Conservation (phyloP, 2,329 filamentous ascomycete genomes). For the Trichophaea hybrida region DNA sequence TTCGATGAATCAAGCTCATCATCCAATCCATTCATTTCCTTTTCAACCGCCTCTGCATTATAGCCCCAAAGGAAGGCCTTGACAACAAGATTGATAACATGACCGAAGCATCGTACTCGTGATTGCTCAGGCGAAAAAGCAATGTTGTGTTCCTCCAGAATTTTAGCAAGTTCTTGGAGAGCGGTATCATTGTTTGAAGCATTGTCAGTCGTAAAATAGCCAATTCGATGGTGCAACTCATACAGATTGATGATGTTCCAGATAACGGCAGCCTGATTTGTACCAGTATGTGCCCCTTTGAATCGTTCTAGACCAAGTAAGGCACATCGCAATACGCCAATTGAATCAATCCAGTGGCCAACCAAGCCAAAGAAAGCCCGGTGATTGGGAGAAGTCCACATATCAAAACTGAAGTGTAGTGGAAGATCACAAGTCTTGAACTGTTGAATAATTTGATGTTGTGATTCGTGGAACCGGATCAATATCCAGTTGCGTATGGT, state of each 20-base stretch:
- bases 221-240: background rate
- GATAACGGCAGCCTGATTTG: background rate
- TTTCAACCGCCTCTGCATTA: background rate
- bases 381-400: constrained; percentile 17
- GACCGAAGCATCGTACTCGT: background rate
- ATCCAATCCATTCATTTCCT: background rate
- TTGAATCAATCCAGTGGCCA: constrained; percentile 6
- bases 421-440: background rate
- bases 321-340: background rate
- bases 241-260: background rate
- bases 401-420: constrained; percentile 13
- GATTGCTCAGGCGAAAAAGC: background rate
- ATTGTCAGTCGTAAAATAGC: constrained; percentile 5
- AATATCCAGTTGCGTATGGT: background rate
- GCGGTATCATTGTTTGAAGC: constrained; percentile 3
- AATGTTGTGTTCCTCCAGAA: background rate
- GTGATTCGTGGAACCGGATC: background rate
- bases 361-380: constrained; percentile 12
- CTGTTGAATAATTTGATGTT: background rate
- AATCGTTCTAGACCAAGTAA: constrained; percentile 4
- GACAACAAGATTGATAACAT: constrained; percentile 9
- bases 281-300: constrained; percentile 5
- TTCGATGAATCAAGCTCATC: no score
- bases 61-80: constrained; percentile 8
- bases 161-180: background rate